Evolutionary conservation across 2,329 filamentous ascomycete species (phyloP), one percentile per base, ranked within the genome.

Genomic region (Talaromyces rugulosus): DNA sequence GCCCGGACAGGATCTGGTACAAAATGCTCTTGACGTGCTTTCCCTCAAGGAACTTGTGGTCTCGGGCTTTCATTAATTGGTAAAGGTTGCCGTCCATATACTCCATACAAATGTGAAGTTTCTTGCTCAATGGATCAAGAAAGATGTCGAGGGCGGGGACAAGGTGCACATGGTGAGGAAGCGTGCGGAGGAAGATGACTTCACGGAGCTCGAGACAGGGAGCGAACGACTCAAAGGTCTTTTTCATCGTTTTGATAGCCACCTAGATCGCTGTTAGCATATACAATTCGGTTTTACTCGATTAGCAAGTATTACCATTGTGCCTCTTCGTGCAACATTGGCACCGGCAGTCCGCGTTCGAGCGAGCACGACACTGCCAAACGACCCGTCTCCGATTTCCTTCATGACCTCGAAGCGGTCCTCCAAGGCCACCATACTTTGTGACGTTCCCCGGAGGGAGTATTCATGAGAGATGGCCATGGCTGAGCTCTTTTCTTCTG

Each of bases 181-280:
- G 82, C 11, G 92, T 94, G 72, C 92, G 89, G 54, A 99, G 82
- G 78, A 99, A 99, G 74, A 99, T 95, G 67, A 99, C 95, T 77
- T 99, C 95, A 65, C 95, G 89, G 59, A 99, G 85, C 77, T 99
- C 95, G 66, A 97, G 80, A 75, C 95, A 99, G 58, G 92, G 90
- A 16, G 86, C 81, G 73, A 97, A 92, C 1, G 91, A 96, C 70
- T 98, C 93, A 71, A 98, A 99, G 0, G 90, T 93, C 85, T 99
- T 99, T 84, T 99, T 99, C 95, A 99, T 99, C 5, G 95, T 98
- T 80, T 99, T 99, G 80, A 99, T 97, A 51, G 95, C 95, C 71
- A 99, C 90, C 95, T 98, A 63, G 56, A 34, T 50, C 61, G 62
- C 64, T 30, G 65, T 66, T 56, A 68, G 65, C 47, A 59, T 9